These are phyloP conservation scores for Scheffersomyces segobiensis DNA, from an alignment of 1,139 yeast genomes.

Conservation along the genomic window DNA sequence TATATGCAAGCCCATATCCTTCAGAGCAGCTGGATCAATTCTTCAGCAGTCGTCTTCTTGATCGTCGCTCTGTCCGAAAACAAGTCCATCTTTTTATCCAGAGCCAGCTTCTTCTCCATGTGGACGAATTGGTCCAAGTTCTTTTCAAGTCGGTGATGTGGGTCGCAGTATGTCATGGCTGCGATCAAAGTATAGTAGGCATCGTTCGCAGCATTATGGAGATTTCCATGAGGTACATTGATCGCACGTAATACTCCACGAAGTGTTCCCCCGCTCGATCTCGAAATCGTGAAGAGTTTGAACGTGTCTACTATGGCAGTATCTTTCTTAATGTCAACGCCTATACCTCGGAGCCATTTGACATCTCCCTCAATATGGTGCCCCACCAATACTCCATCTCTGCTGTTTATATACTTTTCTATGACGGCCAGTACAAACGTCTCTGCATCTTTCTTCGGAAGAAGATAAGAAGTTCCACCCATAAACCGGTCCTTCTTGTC, in stretches of 20 bases:
- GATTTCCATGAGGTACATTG: slow-evolving; percentile 22
- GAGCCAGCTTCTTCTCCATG: slow-evolving; percentile 6
- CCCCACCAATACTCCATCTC: slow-evolving; percentile 22
- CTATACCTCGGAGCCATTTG: slow-evolving; percentile 20
- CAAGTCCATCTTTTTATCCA: slow-evolving; percentile 12
- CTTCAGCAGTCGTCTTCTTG: not conserved
- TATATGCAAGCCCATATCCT: not conserved
- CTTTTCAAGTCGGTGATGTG: slow-evolving; percentile 14
- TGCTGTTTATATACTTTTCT: slow-evolving; percentile 12
- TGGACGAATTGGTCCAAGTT: slow-evolving; percentile 14
- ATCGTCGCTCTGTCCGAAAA: slow-evolving; percentile 10
- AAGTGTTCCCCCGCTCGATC: slow-evolving; percentile 19
- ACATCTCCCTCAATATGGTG: slow-evolving; percentile 23
- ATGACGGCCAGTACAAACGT: slow-evolving; percentile 12
- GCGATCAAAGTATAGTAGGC: slow-evolving; percentile 28
- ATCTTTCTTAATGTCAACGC: slow-evolving; percentile 12
- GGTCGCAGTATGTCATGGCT: slow-evolving; percentile 24
- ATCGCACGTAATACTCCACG: slow-evolving; percentile 20
- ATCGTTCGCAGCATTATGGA: slow-evolving; percentile 30
- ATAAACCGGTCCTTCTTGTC: slow-evolving; percentile 19
- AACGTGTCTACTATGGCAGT: slow-evolving; percentile 20
- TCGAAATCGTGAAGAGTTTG: slow-evolving; percentile 13
- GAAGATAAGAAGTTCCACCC: slow-evolving; percentile 19
- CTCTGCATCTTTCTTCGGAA: slow-evolving; percentile 11
- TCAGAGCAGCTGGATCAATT: not conserved